phyloP scores from a whole-genome alignment of 192 early-diverging fungal species.

The Oehlia diaphana region DNA sequence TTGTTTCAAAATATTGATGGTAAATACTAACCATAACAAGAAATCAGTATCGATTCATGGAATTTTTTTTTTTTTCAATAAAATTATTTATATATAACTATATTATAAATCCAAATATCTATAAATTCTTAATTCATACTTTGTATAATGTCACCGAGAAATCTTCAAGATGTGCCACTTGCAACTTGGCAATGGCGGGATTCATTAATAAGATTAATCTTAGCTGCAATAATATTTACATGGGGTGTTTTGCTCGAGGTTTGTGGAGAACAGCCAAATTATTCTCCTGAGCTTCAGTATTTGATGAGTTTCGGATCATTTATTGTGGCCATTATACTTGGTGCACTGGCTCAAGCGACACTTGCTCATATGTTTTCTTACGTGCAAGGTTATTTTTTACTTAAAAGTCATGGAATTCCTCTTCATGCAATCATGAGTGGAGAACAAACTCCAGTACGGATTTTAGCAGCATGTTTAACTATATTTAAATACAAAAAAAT shows the following conservation, averaged over 20 bases:
- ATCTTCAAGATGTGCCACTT: background rate
- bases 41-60: too few relatives aligned
- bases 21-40: too few relatives aligned
- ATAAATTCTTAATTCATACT: background rate
- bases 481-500: background rate
- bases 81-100: too few relatives aligned
- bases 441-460: background rate
- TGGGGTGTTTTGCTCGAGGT: background rate
- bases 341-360: background rate
- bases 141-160: background rate
- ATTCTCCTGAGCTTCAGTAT: background rate
- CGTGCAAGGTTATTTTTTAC: background rate
- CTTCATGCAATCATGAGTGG: background rate
- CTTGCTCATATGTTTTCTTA: background rate
- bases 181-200: background rate
- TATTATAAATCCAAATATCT: too few relatives aligned
- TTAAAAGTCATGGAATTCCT: background rate
- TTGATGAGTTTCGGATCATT: background rate
- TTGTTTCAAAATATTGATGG: too few relatives aligned
- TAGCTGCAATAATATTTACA: background rate
- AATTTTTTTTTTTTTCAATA: too few relatives aligned
- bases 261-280: background rate
- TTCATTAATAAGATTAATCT: background rate
- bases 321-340: background rate
- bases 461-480: background rate